phyloP scores from a whole-genome alignment of 176 grass and related monocot genomes.

The Guadua angustifolia region DNA sequence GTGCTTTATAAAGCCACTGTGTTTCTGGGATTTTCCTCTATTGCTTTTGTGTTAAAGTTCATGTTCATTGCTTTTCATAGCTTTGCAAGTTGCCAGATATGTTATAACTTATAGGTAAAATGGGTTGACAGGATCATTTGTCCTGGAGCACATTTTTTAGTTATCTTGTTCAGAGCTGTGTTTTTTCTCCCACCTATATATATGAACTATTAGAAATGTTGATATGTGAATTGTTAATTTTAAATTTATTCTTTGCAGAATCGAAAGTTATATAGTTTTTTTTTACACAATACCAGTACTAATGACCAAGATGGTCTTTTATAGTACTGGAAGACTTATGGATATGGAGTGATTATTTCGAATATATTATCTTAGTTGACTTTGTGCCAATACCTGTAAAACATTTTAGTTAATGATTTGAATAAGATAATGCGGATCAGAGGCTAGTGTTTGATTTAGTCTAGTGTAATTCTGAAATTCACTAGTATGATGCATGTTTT shows the following conservation, averaged over 20 bases:
- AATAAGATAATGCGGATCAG: not conserved
- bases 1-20: slow-evolving; percentile 17
- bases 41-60: slow-evolving; percentile 24
- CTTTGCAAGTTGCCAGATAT: not conserved
- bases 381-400: not conserved
- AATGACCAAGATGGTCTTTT: not conserved
- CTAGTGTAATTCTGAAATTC: not conserved
- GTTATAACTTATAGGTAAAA: slow-evolving; percentile 14
- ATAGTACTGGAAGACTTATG: not conserved
- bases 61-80: not conserved
- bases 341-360: not conserved
- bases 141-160: no score
- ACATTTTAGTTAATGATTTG: slow-evolving; percentile 4
- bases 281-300: no score
- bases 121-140: not conserved
- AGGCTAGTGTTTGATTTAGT: not conserved
- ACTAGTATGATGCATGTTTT: not conserved
- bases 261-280: no score
- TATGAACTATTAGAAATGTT: no score
- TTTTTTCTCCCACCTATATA: no score
- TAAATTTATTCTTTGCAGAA: no score
- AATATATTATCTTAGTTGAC: not conserved
- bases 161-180: no score
- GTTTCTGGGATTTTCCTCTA: not conserved
- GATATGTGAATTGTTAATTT: no score